Evolutionary conservation across 2,329 filamentous ascomycete genomes (phyloP).

Genomic region (Ramularia endophylla): DNA sequence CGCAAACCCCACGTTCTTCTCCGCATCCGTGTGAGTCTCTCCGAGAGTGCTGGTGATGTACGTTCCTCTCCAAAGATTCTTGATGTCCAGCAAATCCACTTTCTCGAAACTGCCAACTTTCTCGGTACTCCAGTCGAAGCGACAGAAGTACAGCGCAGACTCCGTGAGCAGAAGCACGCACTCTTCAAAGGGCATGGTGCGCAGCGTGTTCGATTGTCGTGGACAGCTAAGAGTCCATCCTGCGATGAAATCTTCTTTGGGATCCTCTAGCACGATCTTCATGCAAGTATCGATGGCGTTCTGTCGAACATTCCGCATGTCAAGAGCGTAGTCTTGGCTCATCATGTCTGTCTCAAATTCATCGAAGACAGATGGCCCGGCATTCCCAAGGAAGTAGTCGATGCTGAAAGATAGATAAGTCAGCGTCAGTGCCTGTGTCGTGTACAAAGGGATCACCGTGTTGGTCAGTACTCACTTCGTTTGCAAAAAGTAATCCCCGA

Average conservation of each 20-base stretch:
- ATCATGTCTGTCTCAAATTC: constrained; percentile 95
- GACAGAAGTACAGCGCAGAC: constrained; percentile 76
- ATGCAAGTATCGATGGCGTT: constrained; percentile 85
- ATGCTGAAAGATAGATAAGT: too few relatives aligned
- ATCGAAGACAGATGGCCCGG: constrained; percentile 77
- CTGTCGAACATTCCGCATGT: constrained; percentile 75
- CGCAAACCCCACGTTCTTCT: constrained; percentile 76
- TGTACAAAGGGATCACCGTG: too few relatives aligned
- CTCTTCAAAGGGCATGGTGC: constrained; percentile 74
- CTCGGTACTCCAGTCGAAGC: constrained; percentile 91
- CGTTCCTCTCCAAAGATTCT: constrained; percentile 68
- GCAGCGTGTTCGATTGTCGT: constrained; percentile 58
- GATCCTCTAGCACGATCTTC: constrained; percentile 73
- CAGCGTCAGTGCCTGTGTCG: too few relatives aligned
- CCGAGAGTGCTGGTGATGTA: constrained; percentile 90
- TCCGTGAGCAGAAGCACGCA: constrained; percentile 83
- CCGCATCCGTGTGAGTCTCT: constrained; percentile 66
- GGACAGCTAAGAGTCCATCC: constrained; percentile 88
- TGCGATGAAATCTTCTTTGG: constrained; percentile 76
- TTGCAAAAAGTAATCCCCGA: constrained; percentile 96
- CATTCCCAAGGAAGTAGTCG: constrained; percentile 87
- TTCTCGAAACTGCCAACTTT: constrained; percentile 91
- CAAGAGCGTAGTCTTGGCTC: constrained; percentile 84
- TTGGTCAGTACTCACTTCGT: too few relatives aligned
- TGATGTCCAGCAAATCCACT: constrained; percentile 68